A percentile compares a stretch with the other conserved stretches of the same genome.
Evolutionary conservation across 148 eudicot genomes (phyloP).

Genomic region (Pharnaceum exiguum): DNA sequence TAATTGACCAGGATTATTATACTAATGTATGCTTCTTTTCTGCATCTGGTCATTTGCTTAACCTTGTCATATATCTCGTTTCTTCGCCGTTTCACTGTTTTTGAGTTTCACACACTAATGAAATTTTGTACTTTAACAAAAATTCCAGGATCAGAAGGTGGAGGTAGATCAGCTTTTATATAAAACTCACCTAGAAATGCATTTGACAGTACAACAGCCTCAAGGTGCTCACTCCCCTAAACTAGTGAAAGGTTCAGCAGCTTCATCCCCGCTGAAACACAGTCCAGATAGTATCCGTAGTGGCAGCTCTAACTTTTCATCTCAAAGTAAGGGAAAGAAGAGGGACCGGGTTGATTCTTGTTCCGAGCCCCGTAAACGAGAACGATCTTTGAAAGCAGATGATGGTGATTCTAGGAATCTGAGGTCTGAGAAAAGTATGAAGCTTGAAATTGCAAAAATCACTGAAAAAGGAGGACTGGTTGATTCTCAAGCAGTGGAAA

Average conservation of each 20-base stretch:
- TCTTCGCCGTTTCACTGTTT: neutral
- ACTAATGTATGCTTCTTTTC: conserved; percentile 39
- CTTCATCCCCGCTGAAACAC: conserved; percentile 44
- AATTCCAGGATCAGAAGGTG: conserved; percentile 60
- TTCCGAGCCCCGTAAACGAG: conserved; percentile 54
- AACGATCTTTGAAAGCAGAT: conserved; percentile 41
- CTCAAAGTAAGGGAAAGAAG: conserved; percentile 71
- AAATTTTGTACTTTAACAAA: neutral
- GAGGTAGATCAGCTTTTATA: conserved; percentile 64
- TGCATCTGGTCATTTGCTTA: neutral
- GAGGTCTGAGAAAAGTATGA: conserved; percentile 42
- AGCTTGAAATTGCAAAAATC: conserved; percentile 61
- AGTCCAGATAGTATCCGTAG: conserved; percentile 53
- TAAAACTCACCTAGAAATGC: conserved; percentile 58
- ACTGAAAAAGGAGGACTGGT: conserved; percentile 67
- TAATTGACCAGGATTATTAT: conserved; percentile 73
- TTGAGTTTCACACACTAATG: no score
- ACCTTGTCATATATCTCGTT: neutral
- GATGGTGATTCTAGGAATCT: conserved; percentile 42
- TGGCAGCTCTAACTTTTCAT: conserved; percentile 33
- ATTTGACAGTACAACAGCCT: conserved; percentile 44
- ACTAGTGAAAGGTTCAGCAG: conserved; percentile 44
- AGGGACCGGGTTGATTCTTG: conserved; percentile 63
- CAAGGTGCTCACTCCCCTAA: conserved; percentile 69
- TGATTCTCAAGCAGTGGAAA: conserved; percentile 66